Evolutionary conservation across 306 rosid species (phyloP).

Genomic region (Vicia faba): DNA sequence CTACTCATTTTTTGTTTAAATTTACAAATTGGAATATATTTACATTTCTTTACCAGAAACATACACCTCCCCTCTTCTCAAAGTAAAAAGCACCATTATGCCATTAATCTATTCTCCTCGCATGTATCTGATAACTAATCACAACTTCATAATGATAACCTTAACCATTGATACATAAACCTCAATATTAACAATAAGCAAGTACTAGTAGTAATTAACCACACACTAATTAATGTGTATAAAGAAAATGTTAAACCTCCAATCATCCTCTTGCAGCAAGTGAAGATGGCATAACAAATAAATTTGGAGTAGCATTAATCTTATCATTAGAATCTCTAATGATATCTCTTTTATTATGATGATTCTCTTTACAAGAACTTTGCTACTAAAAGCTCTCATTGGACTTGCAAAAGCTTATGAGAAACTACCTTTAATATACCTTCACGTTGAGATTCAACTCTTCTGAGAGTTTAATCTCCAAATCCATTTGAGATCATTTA

Average conservation of each 20-base stretch:
- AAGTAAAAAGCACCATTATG: neutral
- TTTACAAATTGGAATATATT: too few relatives aligned
- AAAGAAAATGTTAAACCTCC: constrained; percentile 1
- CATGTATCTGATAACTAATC: neutral
- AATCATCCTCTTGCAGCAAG: constrained; percentile 59
- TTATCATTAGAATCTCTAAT: constrained; percentile 52
- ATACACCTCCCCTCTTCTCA: constrained; percentile 8
- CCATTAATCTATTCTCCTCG: neutral
- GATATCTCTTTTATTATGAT: constrained; percentile 52
- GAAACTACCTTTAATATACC: constrained; percentile 51
- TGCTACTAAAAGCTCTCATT: constrained; percentile 73
- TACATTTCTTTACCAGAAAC: too few relatives aligned
- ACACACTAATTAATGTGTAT: constrained; percentile 24
- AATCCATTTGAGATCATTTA: constrained; percentile 90
- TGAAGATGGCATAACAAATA: constrained; percentile 76
- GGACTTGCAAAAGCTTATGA: constrained; percentile 89
- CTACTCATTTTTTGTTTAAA: too few relatives aligned
- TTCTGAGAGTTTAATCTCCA: constrained; percentile 79
- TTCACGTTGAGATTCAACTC: constrained; percentile 91
- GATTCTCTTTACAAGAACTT: constrained; percentile 50
- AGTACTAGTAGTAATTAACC: constrained; percentile 31
- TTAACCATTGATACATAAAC: neutral
- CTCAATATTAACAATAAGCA: constrained; percentile 32
- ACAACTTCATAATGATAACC: neutral
- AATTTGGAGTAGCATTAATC: constrained; percentile 47